A percentile compares a stretch with the other conserved stretches of the same genome.
These are phyloP conservation scores for Verticillium nubilum DNA, from an alignment of 2,329 filamentous ascomycete species.

Conservation along the genomic window DNA sequence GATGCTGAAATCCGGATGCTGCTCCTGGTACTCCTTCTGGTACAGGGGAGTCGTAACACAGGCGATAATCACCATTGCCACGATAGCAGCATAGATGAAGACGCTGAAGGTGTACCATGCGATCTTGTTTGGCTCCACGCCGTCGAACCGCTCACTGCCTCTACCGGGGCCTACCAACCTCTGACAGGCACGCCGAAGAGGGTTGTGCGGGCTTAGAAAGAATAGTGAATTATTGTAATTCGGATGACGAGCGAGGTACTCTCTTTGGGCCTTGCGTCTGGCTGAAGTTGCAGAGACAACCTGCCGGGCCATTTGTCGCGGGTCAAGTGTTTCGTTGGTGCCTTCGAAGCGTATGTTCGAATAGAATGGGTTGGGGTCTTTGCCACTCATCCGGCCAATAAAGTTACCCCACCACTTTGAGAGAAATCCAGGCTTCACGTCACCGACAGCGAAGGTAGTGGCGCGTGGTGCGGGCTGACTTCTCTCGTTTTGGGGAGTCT, in stretches of 20 bases:
- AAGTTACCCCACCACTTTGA: constrained; percentile 58
- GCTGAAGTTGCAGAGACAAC: constrained; percentile 78
- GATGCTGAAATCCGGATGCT: constrained; percentile 49
- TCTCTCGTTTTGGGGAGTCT: constrained; percentile 25
- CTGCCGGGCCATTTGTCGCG: constrained; percentile 82
- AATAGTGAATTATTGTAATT: constrained; percentile 91
- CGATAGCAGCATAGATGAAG: constrained; percentile 88
- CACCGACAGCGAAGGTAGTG: constrained; percentile 28
- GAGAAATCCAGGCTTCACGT: constrained; percentile 52
- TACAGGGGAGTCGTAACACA: constrained; percentile 93
- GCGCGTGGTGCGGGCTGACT: constrained; percentile 23
- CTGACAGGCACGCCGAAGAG: constrained; percentile 78
- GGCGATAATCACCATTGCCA: constrained; percentile 95
- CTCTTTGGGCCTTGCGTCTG: constrained; percentile 81
- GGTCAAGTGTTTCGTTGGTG: constrained; percentile 74
- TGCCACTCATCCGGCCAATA: constrained; percentile 48
- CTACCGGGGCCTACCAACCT: constrained; percentile 85
- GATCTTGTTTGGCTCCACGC: constrained; percentile 79
- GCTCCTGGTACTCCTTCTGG: constrained; percentile 77
- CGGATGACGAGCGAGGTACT: constrained; percentile 82
- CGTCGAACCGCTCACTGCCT: constrained; percentile 81
- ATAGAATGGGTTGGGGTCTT: constrained; percentile 93
- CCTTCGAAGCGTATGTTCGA: constrained; percentile 65
- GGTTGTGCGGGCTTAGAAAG: constrained; percentile 74
- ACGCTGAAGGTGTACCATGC: constrained; percentile 93